Percentiles rank a stretch among this genome's conserved stretches.
Conservation (phyloP, 768 basidiomycete species). For the Imleria badia region DNA sequence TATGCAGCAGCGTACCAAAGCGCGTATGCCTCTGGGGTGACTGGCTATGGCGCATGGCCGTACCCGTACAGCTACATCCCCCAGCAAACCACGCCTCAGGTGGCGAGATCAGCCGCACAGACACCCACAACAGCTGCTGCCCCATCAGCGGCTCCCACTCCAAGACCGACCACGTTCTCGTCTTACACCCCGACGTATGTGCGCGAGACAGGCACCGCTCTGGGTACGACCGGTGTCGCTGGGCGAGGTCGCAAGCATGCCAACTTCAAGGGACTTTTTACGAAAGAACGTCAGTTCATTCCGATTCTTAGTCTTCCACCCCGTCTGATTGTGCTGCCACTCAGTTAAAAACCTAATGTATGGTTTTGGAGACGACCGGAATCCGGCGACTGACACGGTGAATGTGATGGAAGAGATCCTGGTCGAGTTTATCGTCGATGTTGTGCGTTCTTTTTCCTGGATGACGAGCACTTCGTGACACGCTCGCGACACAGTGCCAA, state of each 20-base stretch:
- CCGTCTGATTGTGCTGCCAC: constrained; percentile 12
- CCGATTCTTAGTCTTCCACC: neutral
- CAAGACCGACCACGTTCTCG: constrained; percentile 50
- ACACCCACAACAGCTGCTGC: constrained; percentile 31
- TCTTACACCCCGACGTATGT: constrained; percentile 53
- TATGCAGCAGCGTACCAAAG: constrained; percentile 46
- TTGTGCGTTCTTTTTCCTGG: constrained; percentile 53
- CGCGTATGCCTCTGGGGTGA: constrained; percentile 62
- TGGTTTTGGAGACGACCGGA: constrained; percentile 89
- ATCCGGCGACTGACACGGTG: constrained; percentile 84
- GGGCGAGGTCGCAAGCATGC: constrained; percentile 63
- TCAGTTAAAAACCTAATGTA: constrained; percentile 87
- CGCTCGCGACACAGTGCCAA: constrained; percentile 54
- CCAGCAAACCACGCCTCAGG: constrained; percentile 32
- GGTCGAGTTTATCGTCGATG: constrained; percentile 85
- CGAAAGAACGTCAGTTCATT: constrained; percentile 69
- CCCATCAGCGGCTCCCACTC: constrained; percentile 30
- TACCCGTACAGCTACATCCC: constrained; percentile 65
- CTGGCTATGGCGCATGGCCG: constrained; percentile 68
- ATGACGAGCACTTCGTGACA: constrained; percentile 2
- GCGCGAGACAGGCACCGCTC: constrained; percentile 45
- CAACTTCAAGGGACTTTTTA: constrained; percentile 71
- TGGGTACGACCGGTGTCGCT: constrained; percentile 37
- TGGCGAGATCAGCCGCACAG: constrained; percentile 30
- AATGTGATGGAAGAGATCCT: constrained; percentile 93